Percentiles rank a stretch among this genome's conserved stretches.
These are phyloP conservation scores for Herpetomonas samuelpessoai DNA, from an alignment of 208 protist genomes.

Conservation along the genomic window DNA sequence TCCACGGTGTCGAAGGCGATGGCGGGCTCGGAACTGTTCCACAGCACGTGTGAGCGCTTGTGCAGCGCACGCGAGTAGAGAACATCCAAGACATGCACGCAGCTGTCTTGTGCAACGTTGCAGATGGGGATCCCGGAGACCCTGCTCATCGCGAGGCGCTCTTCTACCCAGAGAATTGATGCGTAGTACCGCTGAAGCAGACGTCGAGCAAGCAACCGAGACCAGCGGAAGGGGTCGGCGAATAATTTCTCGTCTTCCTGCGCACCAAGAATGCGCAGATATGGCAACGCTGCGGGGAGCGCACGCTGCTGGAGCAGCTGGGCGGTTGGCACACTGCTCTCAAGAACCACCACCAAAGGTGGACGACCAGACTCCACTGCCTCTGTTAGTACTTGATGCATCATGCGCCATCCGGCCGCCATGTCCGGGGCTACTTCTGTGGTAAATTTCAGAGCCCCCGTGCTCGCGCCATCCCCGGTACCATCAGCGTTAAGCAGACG, in stretches of 20 bases:
- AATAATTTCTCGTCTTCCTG: slow-evolving; percentile 82
- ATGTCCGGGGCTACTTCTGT: slow-evolving; percentile 49
- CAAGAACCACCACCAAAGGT: slow-evolving; percentile 70
- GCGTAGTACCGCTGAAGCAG: slow-evolving; percentile 83
- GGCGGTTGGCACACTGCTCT: slow-evolving; percentile 54
- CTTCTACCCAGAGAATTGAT: slow-evolving; percentile 77
- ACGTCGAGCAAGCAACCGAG: slow-evolving; percentile 51
- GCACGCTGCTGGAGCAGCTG: slow-evolving; percentile 67
- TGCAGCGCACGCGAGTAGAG: slow-evolving; percentile 80
- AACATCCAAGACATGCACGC: slow-evolving; percentile 81
- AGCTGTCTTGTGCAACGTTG: slow-evolving; percentile 86
- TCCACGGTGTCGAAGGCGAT: slow-evolving; percentile 78
- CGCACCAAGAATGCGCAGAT: slow-evolving; percentile 75
- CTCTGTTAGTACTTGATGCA: slow-evolving; percentile 52
- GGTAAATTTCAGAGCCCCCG: not conserved
- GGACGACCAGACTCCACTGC: slow-evolving; percentile 27
- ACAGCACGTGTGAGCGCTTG: slow-evolving; percentile 70
- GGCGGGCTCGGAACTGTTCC: slow-evolving; percentile 62
- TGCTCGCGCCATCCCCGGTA: not conserved
- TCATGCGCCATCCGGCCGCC: slow-evolving; percentile 59
- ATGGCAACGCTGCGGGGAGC: slow-evolving; percentile 52
- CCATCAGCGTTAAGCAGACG: slow-evolving; percentile 25
- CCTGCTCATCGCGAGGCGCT: slow-evolving; percentile 78
- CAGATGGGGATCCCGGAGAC: slow-evolving; percentile 78
- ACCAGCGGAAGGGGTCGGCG: slow-evolving; percentile 85